phyloP scores from a whole-genome alignment of 495 filamentous ascomycete species.

The Tuber borchii region DNA sequence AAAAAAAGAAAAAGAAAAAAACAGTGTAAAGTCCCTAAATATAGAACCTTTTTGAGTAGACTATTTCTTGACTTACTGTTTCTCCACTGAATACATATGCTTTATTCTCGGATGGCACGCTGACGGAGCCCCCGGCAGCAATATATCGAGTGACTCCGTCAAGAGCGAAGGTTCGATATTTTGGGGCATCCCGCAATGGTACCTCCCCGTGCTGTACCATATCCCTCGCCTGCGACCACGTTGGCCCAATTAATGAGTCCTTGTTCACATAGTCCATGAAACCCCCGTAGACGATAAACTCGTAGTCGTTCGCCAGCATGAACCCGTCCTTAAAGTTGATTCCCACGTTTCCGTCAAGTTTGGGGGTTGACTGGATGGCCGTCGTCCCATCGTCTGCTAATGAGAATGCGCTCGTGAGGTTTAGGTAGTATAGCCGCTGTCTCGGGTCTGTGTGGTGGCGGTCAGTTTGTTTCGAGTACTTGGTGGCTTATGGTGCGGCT shows the following conservation, averaged over 20 bases:
- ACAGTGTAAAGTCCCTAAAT: not conserved
- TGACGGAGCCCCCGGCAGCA: slow-evolving; percentile 58
- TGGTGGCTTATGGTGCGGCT: not conserved
- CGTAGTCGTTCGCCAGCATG: slow-evolving; percentile 60
- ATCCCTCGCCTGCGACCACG: slow-evolving; percentile 47
- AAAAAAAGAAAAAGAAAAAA: not conserved
- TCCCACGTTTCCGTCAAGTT: slow-evolving; percentile 43
- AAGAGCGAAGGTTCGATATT: slow-evolving; percentile 28
- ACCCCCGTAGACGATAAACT: slow-evolving; percentile 54
- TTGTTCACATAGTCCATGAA: slow-evolving; percentile 37
- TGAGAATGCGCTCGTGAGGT: slow-evolving; percentile 55
- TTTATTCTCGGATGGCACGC: slow-evolving; percentile 63
- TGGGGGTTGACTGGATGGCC: slow-evolving; percentile 18
- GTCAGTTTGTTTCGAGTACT: slow-evolving; percentile 1
- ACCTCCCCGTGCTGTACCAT: slow-evolving; percentile 43
- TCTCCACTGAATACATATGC: slow-evolving; percentile 65
- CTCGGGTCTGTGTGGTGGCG: slow-evolving; percentile 45
- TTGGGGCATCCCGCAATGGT: slow-evolving; percentile 47
- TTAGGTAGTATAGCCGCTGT: slow-evolving; percentile 51
- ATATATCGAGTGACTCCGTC: slow-evolving; percentile 55
- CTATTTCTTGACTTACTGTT: slow-evolving; percentile 22
- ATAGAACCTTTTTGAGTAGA: not conserved
- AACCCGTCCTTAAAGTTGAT: slow-evolving; percentile 58
- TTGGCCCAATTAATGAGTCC: slow-evolving; percentile 37
- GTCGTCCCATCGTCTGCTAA: slow-evolving; percentile 50